Base-by-base conservation (phyloP, 352 stramenopile species). In the Thalassiosira exigua region DNA sequence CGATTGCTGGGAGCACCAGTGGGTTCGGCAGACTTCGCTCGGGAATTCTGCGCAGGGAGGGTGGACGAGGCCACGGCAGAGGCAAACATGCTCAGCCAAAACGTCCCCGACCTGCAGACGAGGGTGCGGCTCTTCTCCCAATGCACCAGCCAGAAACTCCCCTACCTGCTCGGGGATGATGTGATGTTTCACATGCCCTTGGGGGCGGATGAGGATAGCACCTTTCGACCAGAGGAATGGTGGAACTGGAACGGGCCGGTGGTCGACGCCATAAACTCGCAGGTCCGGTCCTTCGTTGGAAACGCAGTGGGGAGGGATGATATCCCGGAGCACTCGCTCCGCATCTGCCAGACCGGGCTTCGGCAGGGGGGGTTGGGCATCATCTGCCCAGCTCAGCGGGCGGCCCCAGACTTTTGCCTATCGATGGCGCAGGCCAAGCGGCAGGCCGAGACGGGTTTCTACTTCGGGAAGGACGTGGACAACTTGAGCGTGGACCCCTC, bases 61-160 rank as follows among this genome's bases (percentile, higher is more conserved):
- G 12, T 70, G 3, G 7, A 14, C 1, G 24, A 19, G 3, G 41
- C 57, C 50, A 65, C 17, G 1, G 29, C 14, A n/a, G 36, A 56
- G 5, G 42, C 57, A 27, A 4, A 51, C 57, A 51, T 7, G 14
- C 57, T 67, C 3, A 51, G 19, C 19, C 1, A 4, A 1, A 57
- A 53, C 1, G 52, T 72, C 0, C 1, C 44, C 21, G 22, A 78
- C 51, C 69, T 71, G 19, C 50, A 72, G 62, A 78, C 69, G 9
- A 33, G 60, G 29, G 56, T 77, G 1, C 41, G 58, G 0, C 56
- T 77, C 41, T 77, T 77, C 60, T 14, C 14, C n/a, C 68, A 77
- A 65, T 77, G 68, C 50, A 46, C 54, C 58, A 50, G 61, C 19
- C 60, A 65, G 17, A 60, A 58, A 39, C 0, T 71, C n/a, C n/a